A percentile compares a stretch with the other conserved stretches of the same genome.
Conservation (phyloP, 768 basidiomycete genomes). For the Agaricus subrufescens region DNA sequence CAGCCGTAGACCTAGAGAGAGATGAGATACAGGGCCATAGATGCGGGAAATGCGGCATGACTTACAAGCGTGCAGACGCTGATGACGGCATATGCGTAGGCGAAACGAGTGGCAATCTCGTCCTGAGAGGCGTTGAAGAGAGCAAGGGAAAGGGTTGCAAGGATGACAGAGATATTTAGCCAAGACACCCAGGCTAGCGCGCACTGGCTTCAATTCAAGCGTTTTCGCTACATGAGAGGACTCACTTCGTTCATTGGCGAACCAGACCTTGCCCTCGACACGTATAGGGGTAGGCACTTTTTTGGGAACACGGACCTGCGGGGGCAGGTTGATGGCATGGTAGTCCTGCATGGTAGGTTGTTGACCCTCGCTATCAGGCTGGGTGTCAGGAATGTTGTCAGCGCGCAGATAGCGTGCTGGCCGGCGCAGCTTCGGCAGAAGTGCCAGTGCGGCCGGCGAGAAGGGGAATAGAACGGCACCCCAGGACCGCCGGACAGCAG, state of each 20-base stretch:
- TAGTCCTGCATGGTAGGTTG: slow-evolving; percentile 68
- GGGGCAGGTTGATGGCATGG: slow-evolving; percentile 66
- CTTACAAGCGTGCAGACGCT: slow-evolving; percentile 66
- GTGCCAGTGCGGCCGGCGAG: slow-evolving; percentile 55
- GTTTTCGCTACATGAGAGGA: neutral
- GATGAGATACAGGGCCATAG: neutral
- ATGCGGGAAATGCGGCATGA: neutral
- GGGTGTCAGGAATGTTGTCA: slow-evolving; percentile 67
- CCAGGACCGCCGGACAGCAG: slow-evolving; percentile 56
- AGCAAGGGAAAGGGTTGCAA: slow-evolving; percentile 81
- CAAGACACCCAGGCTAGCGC: slow-evolving; percentile 85
- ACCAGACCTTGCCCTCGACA: slow-evolving; percentile 96
- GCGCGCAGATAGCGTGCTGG: slow-evolving; percentile 59
- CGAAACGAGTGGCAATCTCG: slow-evolving; percentile 68
- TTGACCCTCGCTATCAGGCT: slow-evolving; percentile 44
- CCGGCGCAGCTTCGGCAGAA: slow-evolving; percentile 37
- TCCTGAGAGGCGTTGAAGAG: slow-evolving; percentile 85
- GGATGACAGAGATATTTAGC: slow-evolving; percentile 78
- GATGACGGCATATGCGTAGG: slow-evolving; percentile 77
- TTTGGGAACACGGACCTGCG: slow-evolving; percentile 70
- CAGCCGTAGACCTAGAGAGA: slow-evolving; percentile 74
- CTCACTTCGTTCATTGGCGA: slow-evolving; percentile 91
- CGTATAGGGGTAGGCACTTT: slow-evolving; percentile 79
- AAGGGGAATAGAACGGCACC: slow-evolving; percentile 56
- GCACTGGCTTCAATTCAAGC: neutral